Conservation (phyloP, 2,329 filamentous ascomycete genomes). For the Alternaria sp. region DNA sequence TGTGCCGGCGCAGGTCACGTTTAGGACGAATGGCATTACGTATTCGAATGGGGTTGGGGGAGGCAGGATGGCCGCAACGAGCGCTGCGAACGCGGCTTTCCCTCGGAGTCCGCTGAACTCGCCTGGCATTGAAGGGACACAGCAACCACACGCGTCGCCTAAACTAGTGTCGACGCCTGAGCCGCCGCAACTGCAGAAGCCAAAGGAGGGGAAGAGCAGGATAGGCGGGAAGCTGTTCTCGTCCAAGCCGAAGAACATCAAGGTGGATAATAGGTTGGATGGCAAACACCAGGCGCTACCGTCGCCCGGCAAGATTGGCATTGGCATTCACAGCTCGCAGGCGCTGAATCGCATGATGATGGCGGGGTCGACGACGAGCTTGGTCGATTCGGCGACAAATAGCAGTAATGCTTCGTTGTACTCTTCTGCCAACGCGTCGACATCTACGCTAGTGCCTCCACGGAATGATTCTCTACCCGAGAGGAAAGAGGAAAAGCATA, state of each 20-base stretch:
- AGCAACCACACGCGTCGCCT: constrained; percentile 41
- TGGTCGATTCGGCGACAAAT: constrained; percentile 65
- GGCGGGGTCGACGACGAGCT: constrained; percentile 74
- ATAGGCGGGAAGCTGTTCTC: constrained; percentile 75
- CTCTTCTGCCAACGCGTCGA: constrained; percentile 75
- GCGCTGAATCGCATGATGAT: constrained; percentile 65
- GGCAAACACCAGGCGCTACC: constrained; percentile 70
- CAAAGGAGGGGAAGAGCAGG: constrained; percentile 72
- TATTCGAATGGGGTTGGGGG: constrained; percentile 69
- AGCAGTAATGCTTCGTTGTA: constrained; percentile 70
- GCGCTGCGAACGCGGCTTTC: constrained; percentile 76
- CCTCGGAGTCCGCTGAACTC: constrained; percentile 64
- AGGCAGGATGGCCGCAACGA: constrained; percentile 69
- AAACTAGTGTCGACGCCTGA: constrained; percentile 34
- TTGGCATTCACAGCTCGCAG: constrained; percentile 68
- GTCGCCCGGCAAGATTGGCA: constrained; percentile 70
- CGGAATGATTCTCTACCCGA: constrained; percentile 53
- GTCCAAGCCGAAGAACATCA: constrained; percentile 73
- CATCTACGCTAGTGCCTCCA: constrained; percentile 73
- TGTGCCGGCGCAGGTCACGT: constrained; percentile 51
- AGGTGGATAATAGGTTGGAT: constrained; percentile 66
- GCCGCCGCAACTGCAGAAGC: constrained; percentile 65
- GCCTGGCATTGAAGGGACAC: constrained; percentile 43
- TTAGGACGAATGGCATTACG: constrained; percentile 48
- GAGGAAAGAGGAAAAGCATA: constrained; percentile 74